These are phyloP conservation scores for Diaporthe caulivora DNA, from an alignment of 2,329 filamentous ascomycete genomes.

Conservation along the genomic window DNA sequence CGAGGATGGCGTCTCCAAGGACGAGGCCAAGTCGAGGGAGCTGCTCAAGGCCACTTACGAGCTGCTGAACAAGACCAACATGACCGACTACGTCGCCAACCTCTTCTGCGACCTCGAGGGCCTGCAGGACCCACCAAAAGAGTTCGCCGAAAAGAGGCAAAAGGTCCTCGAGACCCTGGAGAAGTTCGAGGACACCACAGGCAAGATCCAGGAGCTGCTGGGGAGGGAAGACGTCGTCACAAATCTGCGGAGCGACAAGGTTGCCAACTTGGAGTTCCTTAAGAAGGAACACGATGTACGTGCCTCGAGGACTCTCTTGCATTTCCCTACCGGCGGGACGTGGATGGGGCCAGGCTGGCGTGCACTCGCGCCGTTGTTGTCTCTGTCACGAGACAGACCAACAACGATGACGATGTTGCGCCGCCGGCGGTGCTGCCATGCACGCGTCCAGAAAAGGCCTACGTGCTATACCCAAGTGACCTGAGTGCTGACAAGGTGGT, in stretches of 20 bases:
- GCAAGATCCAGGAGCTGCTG: slow-evolving; percentile 88
- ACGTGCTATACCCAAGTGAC: slow-evolving; percentile 36
- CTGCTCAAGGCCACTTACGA: slow-evolving; percentile 91
- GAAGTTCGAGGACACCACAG: slow-evolving; percentile 86
- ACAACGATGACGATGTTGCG: background rate
- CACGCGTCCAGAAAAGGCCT: background rate
- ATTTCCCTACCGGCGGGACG: background rate
- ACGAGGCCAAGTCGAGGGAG: slow-evolving; percentile 70
- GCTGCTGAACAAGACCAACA: slow-evolving; percentile 96
- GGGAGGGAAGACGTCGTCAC: slow-evolving; percentile 90
- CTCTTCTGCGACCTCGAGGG: slow-evolving; percentile 91
- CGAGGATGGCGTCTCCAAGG: slow-evolving; percentile 67
- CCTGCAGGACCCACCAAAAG: slow-evolving; percentile 80
- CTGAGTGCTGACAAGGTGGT: background rate
- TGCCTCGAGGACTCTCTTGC: slow-evolving; percentile 39
- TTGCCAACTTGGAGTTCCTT: slow-evolving; percentile 97
- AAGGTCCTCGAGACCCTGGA: slow-evolving; percentile 87
- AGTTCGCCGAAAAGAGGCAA: slow-evolving; percentile 91
- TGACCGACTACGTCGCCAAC: slow-evolving; percentile 97
- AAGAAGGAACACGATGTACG: slow-evolving; percentile 94
- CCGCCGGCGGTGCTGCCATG: background rate
- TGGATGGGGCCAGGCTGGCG: background rate
- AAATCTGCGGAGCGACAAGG: slow-evolving; percentile 95
- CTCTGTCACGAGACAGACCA: too few relatives aligned
- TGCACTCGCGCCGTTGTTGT: background rate